Evolutionary conservation across 2,329 filamentous ascomycete genomes (phyloP).

Genomic region (Paecilomyces sp.): DNA sequence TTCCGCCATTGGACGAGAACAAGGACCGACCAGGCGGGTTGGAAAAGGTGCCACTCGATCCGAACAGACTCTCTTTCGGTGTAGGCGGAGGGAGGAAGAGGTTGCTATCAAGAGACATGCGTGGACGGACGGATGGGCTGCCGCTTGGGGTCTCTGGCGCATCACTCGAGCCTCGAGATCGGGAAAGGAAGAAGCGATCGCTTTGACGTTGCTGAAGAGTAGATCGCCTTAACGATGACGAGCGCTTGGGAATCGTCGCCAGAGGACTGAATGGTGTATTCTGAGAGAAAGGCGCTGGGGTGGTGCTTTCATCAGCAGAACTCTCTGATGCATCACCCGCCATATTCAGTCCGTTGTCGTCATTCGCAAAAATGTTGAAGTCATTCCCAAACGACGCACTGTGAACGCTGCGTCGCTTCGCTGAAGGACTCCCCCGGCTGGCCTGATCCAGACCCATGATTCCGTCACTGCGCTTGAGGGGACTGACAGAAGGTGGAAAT

Average conservation of each 20-base stretch:
- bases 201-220: slow-evolving; percentile 78
- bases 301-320: slow-evolving; percentile 19
- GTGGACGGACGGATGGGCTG: slow-evolving; percentile 53
- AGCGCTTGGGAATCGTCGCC: slow-evolving; percentile 57
- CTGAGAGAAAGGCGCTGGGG: slow-evolving; percentile 17
- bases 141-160: slow-evolving; percentile 50
- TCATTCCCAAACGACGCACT: slow-evolving; percentile 57
- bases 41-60: slow-evolving; percentile 44
- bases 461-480: slow-evolving; percentile 84
- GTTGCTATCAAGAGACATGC: slow-evolving; percentile 74
- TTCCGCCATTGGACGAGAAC: slow-evolving; percentile 21
- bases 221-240: slow-evolving; percentile 74
- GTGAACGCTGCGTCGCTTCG: slow-evolving; percentile 84
- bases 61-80: slow-evolving; percentile 55
- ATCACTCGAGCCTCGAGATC: slow-evolving; percentile 25
- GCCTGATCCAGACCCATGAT: slow-evolving; percentile 80
- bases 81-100: slow-evolving; percentile 55
- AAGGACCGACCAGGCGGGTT: slow-evolving; percentile 47
- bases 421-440: slow-evolving; percentile 73
- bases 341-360: slow-evolving; percentile 16
- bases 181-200: slow-evolving; percentile 53
- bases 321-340: slow-evolving; percentile 20
- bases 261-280: slow-evolving; percentile 40
- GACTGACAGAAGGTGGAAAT: slow-evolving; percentile 61
- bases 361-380: slow-evolving; percentile 69